Evolutionary conservation across 805 yeast species (phyloP), one percentile per base, ranked within the genome.

Genomic region (Yarrowia deformans): DNA sequence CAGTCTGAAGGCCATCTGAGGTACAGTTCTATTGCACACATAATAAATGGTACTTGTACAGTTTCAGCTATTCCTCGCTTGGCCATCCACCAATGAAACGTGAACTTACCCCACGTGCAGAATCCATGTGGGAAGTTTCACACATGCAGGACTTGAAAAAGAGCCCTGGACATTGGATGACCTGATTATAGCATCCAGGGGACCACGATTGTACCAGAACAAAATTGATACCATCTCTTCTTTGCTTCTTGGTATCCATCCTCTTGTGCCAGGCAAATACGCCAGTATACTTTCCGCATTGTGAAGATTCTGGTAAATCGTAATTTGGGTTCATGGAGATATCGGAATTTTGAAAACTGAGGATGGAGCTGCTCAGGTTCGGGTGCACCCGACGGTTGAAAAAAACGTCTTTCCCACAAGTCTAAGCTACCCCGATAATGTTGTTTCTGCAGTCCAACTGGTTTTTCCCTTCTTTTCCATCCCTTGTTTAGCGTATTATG

Each of bases 41-140:
- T 39, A 14, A 14, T 39, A 23, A 37, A 23, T 32, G 19, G n/a
- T 29, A 42, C 46, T 32, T 14, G n/a, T 29, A 42, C 46, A 19
- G 29, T 35, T n/a, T n/a, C 40, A 35, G 32, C 40, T 35, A 35
- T 52, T 32, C 35, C 42, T 34, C 6, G 4, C 19, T 3, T 3
- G 10, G 37, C 35, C 14, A 16, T 34, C 66, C 42, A 60, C 66
- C 52, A 43, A 60, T 60, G 66, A 43, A 34, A 60, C 34, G 66
- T 18, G 66, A 60, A 60, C 42, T 60, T 60, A 10, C 52, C 23
- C 52, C 66, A 60, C 66, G 66, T 60, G 66, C 66, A 60, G 66
- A 60, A 60, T 60, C 66, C 66, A 60, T 60, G 66, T 60, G 66
- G 35, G 66, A 45, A 60, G 66, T 35, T 60, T 60, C 66, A 45